These are phyloP conservation scores for Pleurotus citrinopileatus DNA, from an alignment of 768 basidiomycete species.

Conservation along the genomic window DNA sequence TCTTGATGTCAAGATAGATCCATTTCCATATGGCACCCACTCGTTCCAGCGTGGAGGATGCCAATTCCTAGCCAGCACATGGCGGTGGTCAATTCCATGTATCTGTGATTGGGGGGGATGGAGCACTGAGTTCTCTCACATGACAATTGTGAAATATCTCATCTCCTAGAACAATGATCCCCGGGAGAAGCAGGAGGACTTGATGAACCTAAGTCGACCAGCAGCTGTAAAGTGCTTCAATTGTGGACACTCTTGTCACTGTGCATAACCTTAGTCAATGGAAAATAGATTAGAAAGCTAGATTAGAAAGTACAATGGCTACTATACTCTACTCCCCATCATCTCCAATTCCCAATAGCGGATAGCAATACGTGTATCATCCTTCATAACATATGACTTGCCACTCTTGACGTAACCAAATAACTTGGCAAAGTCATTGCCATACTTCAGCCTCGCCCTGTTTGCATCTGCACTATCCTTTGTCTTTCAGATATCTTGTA, in stretches of 20 bases:
- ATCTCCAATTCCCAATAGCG: slow-evolving; percentile 5
- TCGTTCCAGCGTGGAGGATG: slow-evolving; percentile 39
- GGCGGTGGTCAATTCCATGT: slow-evolving; percentile 29
- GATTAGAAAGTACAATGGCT: no score
- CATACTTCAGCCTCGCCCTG: slow-evolving; percentile 14
- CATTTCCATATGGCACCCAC: slow-evolving; percentile 35
- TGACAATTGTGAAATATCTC: slow-evolving; percentile 41
- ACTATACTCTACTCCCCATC: no score
- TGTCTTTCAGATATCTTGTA: slow-evolving; percentile 8
- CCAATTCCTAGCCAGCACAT: slow-evolving; percentile 31
- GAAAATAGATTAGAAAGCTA: background rate
- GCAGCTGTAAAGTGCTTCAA: slow-evolving; percentile 21
- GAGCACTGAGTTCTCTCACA: slow-evolving; percentile 34
- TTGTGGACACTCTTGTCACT: slow-evolving; percentile 29
- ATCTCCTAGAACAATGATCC: slow-evolving; percentile 40
- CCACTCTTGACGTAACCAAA: slow-evolving; percentile 19
- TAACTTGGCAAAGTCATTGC: slow-evolving; percentile 8
- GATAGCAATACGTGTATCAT: slow-evolving; percentile 13
- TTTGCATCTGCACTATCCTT: slow-evolving; percentile 12
- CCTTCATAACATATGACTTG: slow-evolving; percentile 11
- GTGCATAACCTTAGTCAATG: slow-evolving; percentile 16
- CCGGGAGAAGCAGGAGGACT: slow-evolving; percentile 28
- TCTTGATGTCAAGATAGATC: slow-evolving; percentile 34
- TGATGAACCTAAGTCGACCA: slow-evolving; percentile 27
- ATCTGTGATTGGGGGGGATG: slow-evolving; percentile 50